Base-by-base conservation (phyloP, 2,329 filamentous ascomycete genomes). In the Pseudocercospora ulei region DNA sequence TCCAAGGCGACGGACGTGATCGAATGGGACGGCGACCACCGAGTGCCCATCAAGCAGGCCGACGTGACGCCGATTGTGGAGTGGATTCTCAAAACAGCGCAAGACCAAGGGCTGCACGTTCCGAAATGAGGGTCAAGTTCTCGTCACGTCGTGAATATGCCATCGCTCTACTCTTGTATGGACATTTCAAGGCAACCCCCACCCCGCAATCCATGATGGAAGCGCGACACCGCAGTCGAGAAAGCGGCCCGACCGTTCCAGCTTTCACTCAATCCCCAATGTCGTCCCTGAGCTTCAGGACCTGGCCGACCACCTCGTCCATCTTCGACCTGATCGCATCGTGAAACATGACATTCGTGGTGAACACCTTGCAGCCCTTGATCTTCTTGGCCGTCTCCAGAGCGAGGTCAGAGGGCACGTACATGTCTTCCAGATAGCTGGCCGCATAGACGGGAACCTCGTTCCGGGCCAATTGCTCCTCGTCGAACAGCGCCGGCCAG, bases 301-400 rank as follows among this genome's bases (percentile, higher is more conserved):
- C 65, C 52, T 80, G 73, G 51, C 73, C 74, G 53, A 94, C 66
- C 11, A 95, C 75, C 49, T 92, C 82, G 17, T 84, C 80, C 3
- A 78, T 68, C 62, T 76, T 82, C 35, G 71, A 70, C 43, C 83
- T 71, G 27, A 95, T 60, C 0, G 82, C 88, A 56, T 90, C 80
- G 61, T 96, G 88, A 56, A 90, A 90, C 70, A 93, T 75, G 14
- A 72, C 69, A 58, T 94, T 95, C 24, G 85, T 94, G 56, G 90
- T 75, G 53, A 80, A 90, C 25, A 83, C 77, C 65, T 84, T 86
- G 57, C 76, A 80, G 1, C 77, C 78, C 57, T 75, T 80, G 57
- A 95, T 82, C 55, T 78, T 73, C 25, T 65, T 65, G 6, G 83
- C 84, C 9, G 85, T 92, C 51, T 81, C 75, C 52, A 74, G 71